Evolutionary conservation across 495 filamentous ascomycete species (phyloP), one percentile per base, ranked within the genome.

Genomic region (Hypoxylon trugodes): DNA sequence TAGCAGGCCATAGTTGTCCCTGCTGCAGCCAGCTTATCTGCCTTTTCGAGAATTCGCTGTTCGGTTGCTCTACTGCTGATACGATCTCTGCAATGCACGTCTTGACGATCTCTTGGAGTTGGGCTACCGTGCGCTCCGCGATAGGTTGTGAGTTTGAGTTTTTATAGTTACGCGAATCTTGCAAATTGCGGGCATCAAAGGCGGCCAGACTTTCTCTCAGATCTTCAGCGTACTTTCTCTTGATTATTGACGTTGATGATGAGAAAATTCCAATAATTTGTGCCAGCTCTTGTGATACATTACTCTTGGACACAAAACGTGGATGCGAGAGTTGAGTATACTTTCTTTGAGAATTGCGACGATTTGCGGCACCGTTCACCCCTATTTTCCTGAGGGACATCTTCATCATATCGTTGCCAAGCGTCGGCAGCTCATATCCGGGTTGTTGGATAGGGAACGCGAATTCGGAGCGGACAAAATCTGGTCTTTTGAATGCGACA

Each of bases 1-100:
- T 63, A 15, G 69, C 72, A 12, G 87, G 87, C 81, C 83, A 87
- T 2, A 89, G 62, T 7, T 73, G 69, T 4, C 77, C 81, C 6
- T 58, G 24, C 26, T 73, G 40, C 5, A 88, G 74, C 85, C 85
- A 88, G 15, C 28, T 8, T 21, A 68, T 67, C 18, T 66, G 62
- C 10, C 18, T 54, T 6, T n/a, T 15, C 1, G 62, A 60, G 21
- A 32, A 55, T 8, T 7, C 16, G 2, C 35, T 21, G n/a, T 12
- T 65, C 15, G 56, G 62, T n/a, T 46, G 37, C 26, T 51, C 37
- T 15, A 66, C 13, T 3, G 56, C 56, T 15, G 30, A 19, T 21
- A 35, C 16, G 6, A 66, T 61, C 4, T 66, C 50, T 1, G 12
- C 24, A 13, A 66, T 24, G 15, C 3, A 18, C 8, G 15, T n/a